Evolutionary conservation across 768 basidiomycete species (phyloP), one percentile per base, ranked within the genome.

Genomic region (Lanmaoa rubissima): DNA sequence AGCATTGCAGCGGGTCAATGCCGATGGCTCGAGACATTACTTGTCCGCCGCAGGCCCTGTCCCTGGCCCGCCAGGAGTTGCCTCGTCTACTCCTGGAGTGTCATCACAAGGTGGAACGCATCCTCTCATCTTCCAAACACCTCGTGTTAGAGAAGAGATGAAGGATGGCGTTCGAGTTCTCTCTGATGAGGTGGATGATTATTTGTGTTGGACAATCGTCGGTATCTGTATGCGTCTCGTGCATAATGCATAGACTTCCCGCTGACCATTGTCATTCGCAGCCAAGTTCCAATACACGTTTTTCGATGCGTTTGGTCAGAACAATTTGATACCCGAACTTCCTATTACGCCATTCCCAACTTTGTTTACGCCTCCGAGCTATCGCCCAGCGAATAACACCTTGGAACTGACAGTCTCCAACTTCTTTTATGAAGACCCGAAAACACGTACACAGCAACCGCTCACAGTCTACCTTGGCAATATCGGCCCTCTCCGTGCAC

Each of bases 211-310:
- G 94, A 93, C 92, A 13, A 94, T 97, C 63, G 92, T 94, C 61
- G 92, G 94, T 39, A 94, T 96, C 51, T 92, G 94, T 94, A 74
- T 73, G 89, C 76, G 59, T 65, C 21, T 56, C 47, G 57, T 53
- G 47, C 28, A 45, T 47, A 53, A 17, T 49, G 43, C 48, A 28
- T 46, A 12, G 46, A 31, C 57, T 54, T 49, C 48, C 57, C 54
- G 60, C 61, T 65, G 45, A 74, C 63, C 51, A 55, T 53, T 44
- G 3, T 16, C 24, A 52, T 55, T 59, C 66, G 19, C 63, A 94
- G 92, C 92, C 53, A 93, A 94, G 73, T 94, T 94, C 73, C 90
- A 94, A 65, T 95, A 94, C 70, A 93, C 92, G 17, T 96, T 96
- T 71, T 94, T 95, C 69, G 91, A 94, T 65, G 90, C 90, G 5